Evolutionary conservation across 2,329 filamentous ascomycete species (phyloP).

Genomic region (Aspergillus intermedius): DNA sequence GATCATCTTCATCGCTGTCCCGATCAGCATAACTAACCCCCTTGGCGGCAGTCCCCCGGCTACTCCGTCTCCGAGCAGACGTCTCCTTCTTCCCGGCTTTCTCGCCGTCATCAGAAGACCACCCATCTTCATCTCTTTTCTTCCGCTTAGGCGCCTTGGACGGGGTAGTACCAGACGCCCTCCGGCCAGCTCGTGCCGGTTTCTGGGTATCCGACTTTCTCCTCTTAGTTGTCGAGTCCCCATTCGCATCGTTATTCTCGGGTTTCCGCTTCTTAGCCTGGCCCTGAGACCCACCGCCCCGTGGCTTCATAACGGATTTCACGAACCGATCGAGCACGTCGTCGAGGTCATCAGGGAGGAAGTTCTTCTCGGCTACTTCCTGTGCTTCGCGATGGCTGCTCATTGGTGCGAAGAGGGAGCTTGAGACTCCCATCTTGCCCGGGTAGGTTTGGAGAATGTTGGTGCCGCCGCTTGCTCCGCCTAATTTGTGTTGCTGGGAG

Average conservation of each 20-base stretch:
- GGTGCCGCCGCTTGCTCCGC: conserved; percentile 30
- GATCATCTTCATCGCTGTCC: conserved; percentile 40
- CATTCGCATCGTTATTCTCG: conserved; percentile 24
- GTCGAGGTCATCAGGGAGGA: conserved; percentile 68
- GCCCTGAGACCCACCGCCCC: conserved; percentile 28
- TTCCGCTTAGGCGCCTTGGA: conserved; percentile 32
- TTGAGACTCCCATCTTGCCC: conserved; percentile 72
- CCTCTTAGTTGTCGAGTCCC: conserved; percentile 11
- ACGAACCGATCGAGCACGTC: conserved; percentile 73
- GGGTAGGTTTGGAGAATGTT: conserved; percentile 72
- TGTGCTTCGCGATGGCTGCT: conserved; percentile 72
- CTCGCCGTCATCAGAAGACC: conserved; percentile 38
- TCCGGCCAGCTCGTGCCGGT: conserved; percentile 18
- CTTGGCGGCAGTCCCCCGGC: conserved; percentile 27
- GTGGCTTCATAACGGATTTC: conserved; percentile 59
- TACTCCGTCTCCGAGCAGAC: conserved; percentile 34
- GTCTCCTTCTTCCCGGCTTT: conserved; percentile 13
- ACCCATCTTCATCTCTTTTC: conserved; percentile 33
- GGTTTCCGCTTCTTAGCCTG: conserved; percentile 38
- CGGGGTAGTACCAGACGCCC: conserved; percentile 22
- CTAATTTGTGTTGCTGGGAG: conserved; percentile 57
- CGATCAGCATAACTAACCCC: conserved; percentile 40
- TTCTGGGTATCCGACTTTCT: conserved; percentile 30
- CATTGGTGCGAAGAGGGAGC: conserved; percentile 68
- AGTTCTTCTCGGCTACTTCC: conserved; percentile 79